Evolutionary conservation across 1,139 yeast genomes (phyloP), one percentile per base, ranked within the genome.

Genomic region (Sugiyamaella castrensis): DNA sequence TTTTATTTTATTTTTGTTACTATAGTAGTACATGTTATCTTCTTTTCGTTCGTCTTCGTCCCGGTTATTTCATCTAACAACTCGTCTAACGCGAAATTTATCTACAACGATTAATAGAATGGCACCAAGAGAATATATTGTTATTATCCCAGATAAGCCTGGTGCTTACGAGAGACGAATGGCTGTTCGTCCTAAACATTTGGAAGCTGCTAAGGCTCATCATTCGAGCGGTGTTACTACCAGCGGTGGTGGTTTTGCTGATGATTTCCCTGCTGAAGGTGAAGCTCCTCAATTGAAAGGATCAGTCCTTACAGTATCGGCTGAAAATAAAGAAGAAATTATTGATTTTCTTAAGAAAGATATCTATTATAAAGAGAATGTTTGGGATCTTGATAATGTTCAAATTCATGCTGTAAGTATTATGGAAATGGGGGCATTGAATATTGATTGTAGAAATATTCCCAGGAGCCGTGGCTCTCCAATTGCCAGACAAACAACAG

Each of bases 361-460:
- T 63, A 66, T 81, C 33, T 87, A 82, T 67, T 78, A 79, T 56
- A 72, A 71, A 56, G 72, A 74, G 29, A 92, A 89, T 0, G 77
- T 87, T 52, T 87, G 95, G 95, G 94, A 87, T 64, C 63, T 85
- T 53, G 79, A 81, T 39, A 76, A 74, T 48, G 83, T 79, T 24
- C 63, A 80, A 56, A 78, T 85, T 44, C 73, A 78, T 60, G 91
- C 91, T 30, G 68, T 65, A 60, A 48, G 67, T 32, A 8, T 26
- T 10, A 24, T 16, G 19, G n/a, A 19, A 19, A 19, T 19, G 24
- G n/a, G n/a, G n/a, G n/a, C n/a, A n/a, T n/a, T n/a, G n/a, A n/a
- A n/a, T n/a, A n/a, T n/a, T n/a, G n/a, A n/a, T n/a, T n/a, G n/a
- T n/a, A n/a, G n/a, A n/a, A n/a, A n/a, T n/a, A n/a, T n/a, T n/a